phyloP scores from a whole-genome alignment of 2,329 filamentous ascomycete species.

The Davidsoniella virescens region DNA sequence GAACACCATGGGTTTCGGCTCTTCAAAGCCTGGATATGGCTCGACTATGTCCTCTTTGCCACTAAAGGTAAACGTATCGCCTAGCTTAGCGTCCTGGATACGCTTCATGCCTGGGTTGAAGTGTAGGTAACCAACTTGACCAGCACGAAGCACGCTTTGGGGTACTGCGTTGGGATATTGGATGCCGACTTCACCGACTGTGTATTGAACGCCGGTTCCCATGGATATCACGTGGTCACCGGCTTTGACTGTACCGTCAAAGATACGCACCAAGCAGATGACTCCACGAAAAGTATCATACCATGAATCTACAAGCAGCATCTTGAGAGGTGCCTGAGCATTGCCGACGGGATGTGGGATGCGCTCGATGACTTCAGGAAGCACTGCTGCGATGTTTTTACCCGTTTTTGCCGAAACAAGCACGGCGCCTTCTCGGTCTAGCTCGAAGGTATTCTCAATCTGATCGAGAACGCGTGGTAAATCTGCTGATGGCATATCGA shows the following conservation, averaged over 20 bases:
- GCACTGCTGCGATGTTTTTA: constrained; percentile 63
- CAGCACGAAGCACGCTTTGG: constrained; percentile 65
- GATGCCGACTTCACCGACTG: constrained; percentile 89
- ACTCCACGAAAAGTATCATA: constrained; percentile 94
- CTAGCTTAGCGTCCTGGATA: constrained; percentile 88
- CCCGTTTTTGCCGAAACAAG: constrained; percentile 87
- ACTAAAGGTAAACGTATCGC: constrained; percentile 80
- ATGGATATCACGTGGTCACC: constrained; percentile 81
- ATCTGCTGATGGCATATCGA: constrained; percentile 82
- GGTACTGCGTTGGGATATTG: constrained; percentile 82
- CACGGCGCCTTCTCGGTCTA: constrained; percentile 56
- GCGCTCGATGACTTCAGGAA: constrained; percentile 71
- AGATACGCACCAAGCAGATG: constrained; percentile 75
- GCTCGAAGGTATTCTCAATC: constrained; percentile 71
- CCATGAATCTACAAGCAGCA: constrained; percentile 94
- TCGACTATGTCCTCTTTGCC: constrained; percentile 62
- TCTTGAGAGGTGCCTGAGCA: constrained; percentile 46
- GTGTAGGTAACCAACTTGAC: constrained; percentile 89
- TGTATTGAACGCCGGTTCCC: constrained; percentile 77
- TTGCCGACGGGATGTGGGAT: constrained; percentile 72
- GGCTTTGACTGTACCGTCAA: constrained; percentile 68
- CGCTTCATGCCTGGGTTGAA: constrained; percentile 99
- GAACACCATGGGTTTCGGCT: constrained; percentile 97
- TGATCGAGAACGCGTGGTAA: constrained; percentile 73
- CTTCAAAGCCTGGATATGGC: constrained; percentile 80